Evolutionary conservation across 805 yeast species (phyloP).

Genomic region (Candida suzukii): DNA sequence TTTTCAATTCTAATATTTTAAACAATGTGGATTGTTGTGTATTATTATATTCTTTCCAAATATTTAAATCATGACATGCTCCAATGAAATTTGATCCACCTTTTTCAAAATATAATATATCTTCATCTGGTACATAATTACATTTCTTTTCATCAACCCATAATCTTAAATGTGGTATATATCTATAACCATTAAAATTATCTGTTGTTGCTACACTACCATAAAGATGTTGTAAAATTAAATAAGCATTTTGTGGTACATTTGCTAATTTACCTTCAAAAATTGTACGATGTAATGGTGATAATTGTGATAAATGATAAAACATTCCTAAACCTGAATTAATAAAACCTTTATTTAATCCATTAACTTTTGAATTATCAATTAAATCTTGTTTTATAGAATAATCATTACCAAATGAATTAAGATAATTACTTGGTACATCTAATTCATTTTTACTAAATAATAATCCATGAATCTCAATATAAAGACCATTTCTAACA

Average conservation of each 20-base stretch:
- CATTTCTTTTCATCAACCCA: slow-evolving; percentile 32
- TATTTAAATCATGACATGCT: slow-evolving; percentile 31
- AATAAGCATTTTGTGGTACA: slow-evolving; percentile 17
- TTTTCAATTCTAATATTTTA: slow-evolving; percentile 15
- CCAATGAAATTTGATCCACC: slow-evolving; percentile 31
- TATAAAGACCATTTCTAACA: slow-evolving; percentile 48
- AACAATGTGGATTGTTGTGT: slow-evolving; percentile 23
- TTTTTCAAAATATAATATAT: slow-evolving; percentile 25
- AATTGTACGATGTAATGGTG: slow-evolving; percentile 19
- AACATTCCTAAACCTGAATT: slow-evolving; percentile 30
- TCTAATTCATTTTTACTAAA: slow-evolving; percentile 8
- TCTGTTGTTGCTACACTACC: slow-evolving; percentile 16
- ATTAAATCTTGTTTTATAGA: slow-evolving; percentile 12
- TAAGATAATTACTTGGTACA: slow-evolving; percentile 10
- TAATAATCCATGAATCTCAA: slow-evolving; percentile 50
- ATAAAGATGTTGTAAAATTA: slow-evolving; percentile 16
- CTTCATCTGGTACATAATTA: slow-evolving; percentile 34
- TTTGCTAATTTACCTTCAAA: slow-evolving; percentile 25
- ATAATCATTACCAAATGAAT: slow-evolving; percentile 12
- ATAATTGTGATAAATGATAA: slow-evolving; percentile 19
- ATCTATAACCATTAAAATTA: slow-evolving; percentile 22
- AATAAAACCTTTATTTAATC: slow-evolving; percentile 17
- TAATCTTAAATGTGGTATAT: slow-evolving; percentile 28
- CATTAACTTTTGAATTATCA: slow-evolving; percentile 11
- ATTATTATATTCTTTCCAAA: slow-evolving; percentile 32